A percentile compares a stretch with the other conserved stretches of the same genome.
phyloP scores from a whole-genome alignment of 2,329 filamentous ascomycete species.

The Alternaria sp. region DNA sequence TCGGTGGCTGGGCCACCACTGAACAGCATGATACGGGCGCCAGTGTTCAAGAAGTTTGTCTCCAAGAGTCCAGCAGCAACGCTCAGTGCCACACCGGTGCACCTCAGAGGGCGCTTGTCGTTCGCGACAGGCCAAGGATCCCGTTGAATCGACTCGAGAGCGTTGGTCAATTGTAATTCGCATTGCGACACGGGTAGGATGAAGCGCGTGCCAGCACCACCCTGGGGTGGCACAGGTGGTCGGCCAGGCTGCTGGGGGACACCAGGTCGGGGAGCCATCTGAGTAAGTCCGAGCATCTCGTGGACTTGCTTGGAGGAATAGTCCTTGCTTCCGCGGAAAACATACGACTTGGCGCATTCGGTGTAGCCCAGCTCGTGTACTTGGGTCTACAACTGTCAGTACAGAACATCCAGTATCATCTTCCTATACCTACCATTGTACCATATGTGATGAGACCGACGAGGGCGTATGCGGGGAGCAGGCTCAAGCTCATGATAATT shows the following conservation, averaged over 20 bases:
- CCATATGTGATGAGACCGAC: slow-evolving; percentile 88
- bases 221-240: slow-evolving; percentile 68
- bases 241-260: slow-evolving; percentile 78
- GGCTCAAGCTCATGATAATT: slow-evolving; percentile 83
- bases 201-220: slow-evolving; percentile 87
- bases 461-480: slow-evolving; percentile 81
- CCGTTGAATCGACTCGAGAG: slow-evolving; percentile 92
- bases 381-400: slow-evolving; percentile 70
- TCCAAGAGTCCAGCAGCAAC: slow-evolving; percentile 93
- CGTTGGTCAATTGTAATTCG: slow-evolving; percentile 97
- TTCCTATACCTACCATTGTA: slow-evolving; percentile 74
- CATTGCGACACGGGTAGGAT: slow-evolving; percentile 93
- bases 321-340: slow-evolving; percentile 97
- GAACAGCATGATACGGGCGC: slow-evolving; percentile 96
- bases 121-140: slow-evolving; percentile 98
- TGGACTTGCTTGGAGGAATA: slow-evolving; percentile 99
- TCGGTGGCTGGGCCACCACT: slow-evolving; percentile 94
- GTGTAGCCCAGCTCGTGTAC: slow-evolving; percentile 98
- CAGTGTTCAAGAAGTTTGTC: slow-evolving; percentile 93
- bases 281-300: slow-evolving; percentile 91
- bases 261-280: slow-evolving; percentile 74
- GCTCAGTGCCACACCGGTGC: slow-evolving; percentile 94
- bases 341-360: slow-evolving; percentile 97
- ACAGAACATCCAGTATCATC: too few species aligned
- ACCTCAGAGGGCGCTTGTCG: slow-evolving; percentile 88